Base-by-base conservation (phyloP, 139 green algal species). In the Ostreobium quekettii region DNA sequence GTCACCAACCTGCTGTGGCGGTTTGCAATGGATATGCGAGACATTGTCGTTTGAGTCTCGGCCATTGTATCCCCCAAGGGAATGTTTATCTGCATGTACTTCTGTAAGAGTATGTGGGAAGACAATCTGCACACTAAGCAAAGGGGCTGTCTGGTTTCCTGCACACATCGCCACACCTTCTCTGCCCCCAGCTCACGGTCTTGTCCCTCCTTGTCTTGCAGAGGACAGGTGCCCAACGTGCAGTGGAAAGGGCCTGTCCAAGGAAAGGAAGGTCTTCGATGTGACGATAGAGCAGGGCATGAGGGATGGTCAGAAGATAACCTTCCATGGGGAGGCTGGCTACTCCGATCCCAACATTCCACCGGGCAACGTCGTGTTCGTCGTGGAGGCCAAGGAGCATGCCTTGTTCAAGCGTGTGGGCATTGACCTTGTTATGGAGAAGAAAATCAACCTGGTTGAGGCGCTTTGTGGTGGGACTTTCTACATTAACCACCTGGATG, bases 241-340 rank as follows among this genome's bases (percentile, higher is more conserved):
- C 82, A 74, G 71, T 47, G 87, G 88, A 69, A 87, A 89, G 73
- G 86, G 86, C 42, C 71, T 96, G 48, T 70, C 87, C 7, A 72
- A 76, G 1, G 90, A 96, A 67, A 92, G 90, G 81, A 95, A 98
- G 87, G 90, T 96, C 6, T 92, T 97, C 66, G 94, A 99, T 72
- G 93, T 99, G 56, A 76, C 90, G 64, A 85, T 99, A 15, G 94
- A 98, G 76, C 84, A 85, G 58, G 94, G 93, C 35, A 93, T 95
- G 83, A 87, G 87, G 72, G 77, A 93, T 71, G 81, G 80, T 8
- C 77, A 87, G 32, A 95, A 95, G 78, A 90, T 99, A 33, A 75
- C 89, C 57, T 87, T 99, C 66, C 81, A 85, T 29, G 94, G 93
- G 19, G 94, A 98, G 75, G 94, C 94, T 2, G 94, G 88, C 29